phyloP scores from a whole-genome alignment of 805 yeast genomes.

The Ogataea allantospora region DNA sequence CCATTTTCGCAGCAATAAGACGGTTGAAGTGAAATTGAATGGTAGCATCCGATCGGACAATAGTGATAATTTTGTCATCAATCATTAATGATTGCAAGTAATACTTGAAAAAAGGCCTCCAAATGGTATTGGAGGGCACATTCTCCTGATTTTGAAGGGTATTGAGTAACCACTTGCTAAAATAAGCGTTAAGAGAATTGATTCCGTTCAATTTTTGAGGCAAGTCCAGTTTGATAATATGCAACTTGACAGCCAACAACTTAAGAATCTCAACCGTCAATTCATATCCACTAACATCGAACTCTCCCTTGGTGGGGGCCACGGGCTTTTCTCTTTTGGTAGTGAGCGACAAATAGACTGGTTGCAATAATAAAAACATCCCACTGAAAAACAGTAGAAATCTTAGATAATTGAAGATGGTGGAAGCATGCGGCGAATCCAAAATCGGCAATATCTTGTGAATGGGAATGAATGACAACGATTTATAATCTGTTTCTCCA shows the following conservation, averaged over 20 bases:
- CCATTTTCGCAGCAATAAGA: slow-evolving; percentile 21
- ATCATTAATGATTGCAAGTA: slow-evolving; percentile 18
- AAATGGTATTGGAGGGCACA: slow-evolving; percentile 4
- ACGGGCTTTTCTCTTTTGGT: slow-evolving; percentile 1
- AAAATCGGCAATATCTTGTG: slow-evolving; percentile 27
- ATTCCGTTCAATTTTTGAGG: slow-evolving; percentile 14
- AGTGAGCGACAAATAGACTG: slow-evolving; percentile 2
- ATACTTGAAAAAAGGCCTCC: slow-evolving; percentile 16
- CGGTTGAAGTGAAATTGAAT: slow-evolving; percentile 27
- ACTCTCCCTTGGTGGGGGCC: neutral
- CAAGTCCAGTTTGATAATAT: slow-evolving; percentile 11
- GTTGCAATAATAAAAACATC: slow-evolving; percentile 19
- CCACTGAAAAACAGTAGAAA: slow-evolving; percentile 24
- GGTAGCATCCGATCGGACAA: slow-evolving; percentile 15
- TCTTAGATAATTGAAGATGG: slow-evolving; percentile 12
- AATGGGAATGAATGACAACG: slow-evolving; percentile 28
- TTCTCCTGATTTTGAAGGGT: slow-evolving; percentile 13
- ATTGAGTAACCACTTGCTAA: slow-evolving; percentile 16
- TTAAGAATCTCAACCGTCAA: slow-evolving; percentile 9
- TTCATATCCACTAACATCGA: slow-evolving; percentile 6
- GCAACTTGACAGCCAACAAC: slow-evolving; percentile 13
- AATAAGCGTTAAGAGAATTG: slow-evolving; percentile 13
- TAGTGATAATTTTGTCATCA: slow-evolving; percentile 13
- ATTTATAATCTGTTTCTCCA: slow-evolving; percentile 21
- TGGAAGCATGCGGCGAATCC: slow-evolving; percentile 15